Evolutionary conservation across 306 rosid species (phyloP).

Genomic region (Carpinus fangiana): DNA sequence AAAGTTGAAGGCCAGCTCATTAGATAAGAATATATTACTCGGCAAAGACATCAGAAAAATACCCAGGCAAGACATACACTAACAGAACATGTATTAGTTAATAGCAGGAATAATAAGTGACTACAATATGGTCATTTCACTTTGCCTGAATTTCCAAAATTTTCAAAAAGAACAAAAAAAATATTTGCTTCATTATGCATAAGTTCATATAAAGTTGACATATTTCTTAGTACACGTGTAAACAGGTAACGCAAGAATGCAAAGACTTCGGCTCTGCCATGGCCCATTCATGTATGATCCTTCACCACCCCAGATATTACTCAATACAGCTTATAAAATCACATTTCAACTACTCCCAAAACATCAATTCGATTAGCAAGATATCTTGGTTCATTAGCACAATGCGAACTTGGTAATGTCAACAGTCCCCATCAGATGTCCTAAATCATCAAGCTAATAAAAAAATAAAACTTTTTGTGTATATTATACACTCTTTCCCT

Average conservation of each 20-base stretch:
- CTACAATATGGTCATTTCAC: neutral
- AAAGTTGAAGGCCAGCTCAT: constrained; percentile 23
- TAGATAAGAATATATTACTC: constrained; percentile 1
- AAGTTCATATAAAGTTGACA: neutral
- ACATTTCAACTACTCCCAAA: neutral
- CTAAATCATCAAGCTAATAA: neutral
- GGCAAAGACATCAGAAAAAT: constrained; percentile 15
- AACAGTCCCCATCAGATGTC: neutral
- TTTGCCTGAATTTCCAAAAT: neutral
- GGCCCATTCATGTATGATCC: neutral
- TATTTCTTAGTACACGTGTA: neutral
- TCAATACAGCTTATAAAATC: neutral
- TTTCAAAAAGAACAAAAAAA: neutral
- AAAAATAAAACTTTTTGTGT: too few species aligned
- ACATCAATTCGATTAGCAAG: neutral
- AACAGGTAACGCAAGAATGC: neutral
- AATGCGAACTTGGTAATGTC: neutral
- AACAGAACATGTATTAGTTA: neutral
- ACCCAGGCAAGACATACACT: neutral
- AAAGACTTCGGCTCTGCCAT: neutral
- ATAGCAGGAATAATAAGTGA: neutral
- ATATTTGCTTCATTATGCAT: neutral
- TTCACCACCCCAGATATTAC: neutral
- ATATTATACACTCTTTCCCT: too few species aligned
- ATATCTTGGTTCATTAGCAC: neutral